A percentile compares a stretch with the other conserved stretches of the same genome.
Conservation (phyloP, 176 grass and related monocot species). For the Zoysia japonica region DNA sequence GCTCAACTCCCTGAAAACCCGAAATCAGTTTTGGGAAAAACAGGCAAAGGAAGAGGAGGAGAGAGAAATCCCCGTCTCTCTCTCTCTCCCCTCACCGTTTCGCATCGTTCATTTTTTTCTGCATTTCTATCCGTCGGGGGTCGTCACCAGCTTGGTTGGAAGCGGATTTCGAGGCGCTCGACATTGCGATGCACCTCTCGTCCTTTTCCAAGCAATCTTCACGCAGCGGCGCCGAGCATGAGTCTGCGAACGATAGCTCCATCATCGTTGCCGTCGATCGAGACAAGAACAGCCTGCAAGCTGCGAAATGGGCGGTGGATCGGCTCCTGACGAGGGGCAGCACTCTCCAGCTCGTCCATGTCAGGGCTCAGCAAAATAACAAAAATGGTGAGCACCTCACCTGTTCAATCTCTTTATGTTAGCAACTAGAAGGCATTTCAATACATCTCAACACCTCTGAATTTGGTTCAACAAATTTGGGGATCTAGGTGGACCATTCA, state of each 20-base stretch:
- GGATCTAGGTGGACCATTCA: not conserved
- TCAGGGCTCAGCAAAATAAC: conserved; percentile 39
- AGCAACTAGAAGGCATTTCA: not conserved
- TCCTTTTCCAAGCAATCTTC: conserved; percentile 41
- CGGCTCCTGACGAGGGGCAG: conserved; percentile 55
- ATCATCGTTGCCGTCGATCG: conserved; percentile 65
- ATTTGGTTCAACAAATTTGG: not conserved
- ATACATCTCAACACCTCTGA: conserved; percentile 12
- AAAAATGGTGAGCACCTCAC: conserved; percentile 46
- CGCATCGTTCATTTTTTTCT: not conserved
- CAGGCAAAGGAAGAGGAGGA: conserved; percentile 41
- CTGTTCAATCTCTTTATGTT: conserved; percentile 9
- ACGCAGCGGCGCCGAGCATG: conserved; percentile 13
- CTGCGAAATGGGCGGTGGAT: conserved; percentile 82
- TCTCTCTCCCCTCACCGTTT: conserved; percentile 34
- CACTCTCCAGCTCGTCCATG: conserved; percentile 64
- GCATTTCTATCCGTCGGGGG: not conserved
- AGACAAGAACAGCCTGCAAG: conserved; percentile 87
- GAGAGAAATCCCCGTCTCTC: conserved; percentile 39
- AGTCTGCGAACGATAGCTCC: conserved; percentile 25
- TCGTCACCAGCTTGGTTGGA: not conserved
- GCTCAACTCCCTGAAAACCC: not conserved
- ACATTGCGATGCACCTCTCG: conserved; percentile 49
- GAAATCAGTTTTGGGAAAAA: conserved; percentile 37
- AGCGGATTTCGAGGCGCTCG: not conserved